These are phyloP conservation scores for Trichoderma sp. DNA, from an alignment of 2,329 filamentous ascomycete species.

Conservation along the genomic window DNA sequence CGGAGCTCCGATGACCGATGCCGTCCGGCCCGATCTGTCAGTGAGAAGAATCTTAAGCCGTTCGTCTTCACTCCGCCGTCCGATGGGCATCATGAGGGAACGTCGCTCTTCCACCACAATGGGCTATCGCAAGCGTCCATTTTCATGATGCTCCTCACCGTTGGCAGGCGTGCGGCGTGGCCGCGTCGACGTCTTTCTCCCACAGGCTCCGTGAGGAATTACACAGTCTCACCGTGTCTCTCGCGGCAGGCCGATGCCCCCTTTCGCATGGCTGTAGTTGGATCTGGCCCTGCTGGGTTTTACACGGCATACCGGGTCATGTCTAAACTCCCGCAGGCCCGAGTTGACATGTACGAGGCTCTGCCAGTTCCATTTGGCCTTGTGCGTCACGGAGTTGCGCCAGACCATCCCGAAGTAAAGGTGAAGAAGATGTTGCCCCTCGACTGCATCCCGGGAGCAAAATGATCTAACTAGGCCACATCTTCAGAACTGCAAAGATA, in stretches of 20 bases:
- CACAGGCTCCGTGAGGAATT: background rate
- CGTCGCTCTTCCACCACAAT: background rate
- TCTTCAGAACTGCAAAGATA: conserved; percentile 79
- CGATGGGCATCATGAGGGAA: background rate
- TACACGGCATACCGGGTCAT: conserved; percentile 88
- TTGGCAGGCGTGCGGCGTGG: background rate
- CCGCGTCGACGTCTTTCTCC: background rate
- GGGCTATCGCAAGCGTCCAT: background rate
- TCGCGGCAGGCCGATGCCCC: conserved; percentile 39
- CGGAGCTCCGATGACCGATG: conserved; percentile 14
- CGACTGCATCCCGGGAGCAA: background rate
- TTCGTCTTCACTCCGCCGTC: background rate
- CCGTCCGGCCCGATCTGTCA: conserved; percentile 4
- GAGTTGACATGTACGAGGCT: conserved; percentile 94
- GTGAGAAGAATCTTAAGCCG: background rate
- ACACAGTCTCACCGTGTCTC: background rate
- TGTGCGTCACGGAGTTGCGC: conserved; percentile 92
- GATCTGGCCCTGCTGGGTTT: conserved; percentile 93
- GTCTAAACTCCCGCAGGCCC: conserved; percentile 65
- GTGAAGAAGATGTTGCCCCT: conserved; percentile 41
- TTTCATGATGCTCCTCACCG: conserved; percentile 5
- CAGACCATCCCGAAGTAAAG: conserved; percentile 98
- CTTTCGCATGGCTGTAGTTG: conserved; percentile 81
- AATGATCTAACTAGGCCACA: background rate
- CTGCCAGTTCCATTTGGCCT: conserved; percentile 90